Percentiles rank a stretch among this genome's conserved stretches.
These are phyloP conservation scores for Hebeloma cylindrosporum DNA, from an alignment of 768 basidiomycete species.

Conservation along the genomic window DNA sequence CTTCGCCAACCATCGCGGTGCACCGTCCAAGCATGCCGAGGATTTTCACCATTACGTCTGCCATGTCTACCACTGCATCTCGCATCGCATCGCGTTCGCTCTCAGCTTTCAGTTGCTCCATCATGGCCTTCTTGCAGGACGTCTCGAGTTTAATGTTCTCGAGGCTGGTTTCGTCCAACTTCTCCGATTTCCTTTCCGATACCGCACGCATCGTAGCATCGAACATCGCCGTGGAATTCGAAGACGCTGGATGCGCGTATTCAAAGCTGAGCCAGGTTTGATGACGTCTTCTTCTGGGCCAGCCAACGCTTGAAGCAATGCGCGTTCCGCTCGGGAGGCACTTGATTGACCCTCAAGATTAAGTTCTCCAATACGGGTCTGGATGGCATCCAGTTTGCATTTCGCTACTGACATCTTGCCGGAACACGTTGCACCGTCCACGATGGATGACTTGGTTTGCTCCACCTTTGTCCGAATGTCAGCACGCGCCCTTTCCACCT, in stretches of 20 bases:
- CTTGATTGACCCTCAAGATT: constrained; percentile 40
- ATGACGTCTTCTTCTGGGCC: constrained; percentile 69
- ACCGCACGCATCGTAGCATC: constrained; percentile 85
- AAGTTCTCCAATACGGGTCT: constrained; percentile 59
- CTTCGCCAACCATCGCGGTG: constrained; percentile 68
- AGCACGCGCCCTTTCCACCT: constrained; percentile 70
- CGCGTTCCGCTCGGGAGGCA: constrained; percentile 67
- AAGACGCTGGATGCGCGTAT: constrained; percentile 63
- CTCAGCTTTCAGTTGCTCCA: constrained; percentile 68
- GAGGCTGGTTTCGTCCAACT: constrained; percentile 66
- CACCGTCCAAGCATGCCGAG: constrained; percentile 80
- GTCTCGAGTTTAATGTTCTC: constrained; percentile 76
- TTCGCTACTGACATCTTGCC: constrained; percentile 73
- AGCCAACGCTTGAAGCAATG: constrained; percentile 64
- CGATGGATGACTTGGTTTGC: constrained; percentile 67
- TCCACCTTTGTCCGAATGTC: constrained; percentile 74
- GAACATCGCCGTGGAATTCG: constrained; percentile 78
- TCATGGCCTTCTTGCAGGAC: constrained; percentile 60
- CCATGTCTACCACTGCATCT: constrained; percentile 63
- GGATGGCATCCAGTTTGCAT: constrained; percentile 63
- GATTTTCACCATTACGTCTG: constrained; percentile 65
- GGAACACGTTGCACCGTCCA: constrained; percentile 73
- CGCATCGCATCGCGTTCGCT: constrained; percentile 64
- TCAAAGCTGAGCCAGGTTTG: constrained; percentile 57
- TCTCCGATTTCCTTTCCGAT: constrained; percentile 76